Evolutionary conservation across 768 basidiomycete genomes (phyloP).

Genomic region (Mycena floridula): DNA sequence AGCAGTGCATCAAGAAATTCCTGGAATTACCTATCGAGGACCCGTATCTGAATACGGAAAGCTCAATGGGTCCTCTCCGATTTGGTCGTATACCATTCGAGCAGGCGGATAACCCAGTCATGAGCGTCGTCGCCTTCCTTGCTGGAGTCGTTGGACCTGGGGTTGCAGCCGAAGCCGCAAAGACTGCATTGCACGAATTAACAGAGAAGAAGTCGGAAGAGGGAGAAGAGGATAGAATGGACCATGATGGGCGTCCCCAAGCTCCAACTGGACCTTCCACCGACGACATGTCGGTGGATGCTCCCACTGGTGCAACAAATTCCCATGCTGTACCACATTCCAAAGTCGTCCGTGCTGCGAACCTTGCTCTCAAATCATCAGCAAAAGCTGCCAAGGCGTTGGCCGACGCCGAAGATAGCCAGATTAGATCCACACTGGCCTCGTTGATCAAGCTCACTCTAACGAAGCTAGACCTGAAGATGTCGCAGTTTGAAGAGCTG

Average conservation of each 20-base stretch:
- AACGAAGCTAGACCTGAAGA: constrained; percentile 92
- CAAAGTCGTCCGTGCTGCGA: constrained; percentile 75
- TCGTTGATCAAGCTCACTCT: constrained; percentile 78
- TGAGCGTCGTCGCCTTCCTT: constrained; percentile 97
- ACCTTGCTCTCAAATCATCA: constrained; percentile 84
- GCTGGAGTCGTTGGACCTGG: constrained; percentile 88
- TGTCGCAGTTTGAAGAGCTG: constrained; percentile 90
- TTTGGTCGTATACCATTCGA: constrained; percentile 85
- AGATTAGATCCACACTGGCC: constrained; percentile 74
- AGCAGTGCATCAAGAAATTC: constrained; percentile 95
- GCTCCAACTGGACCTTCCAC: too few relatives aligned
- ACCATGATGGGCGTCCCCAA: constrained; percentile 33
- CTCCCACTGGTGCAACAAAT: not conserved
- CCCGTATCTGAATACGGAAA: constrained; percentile 76
- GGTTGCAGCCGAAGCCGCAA: constrained; percentile 91
- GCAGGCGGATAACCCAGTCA: constrained; percentile 94
- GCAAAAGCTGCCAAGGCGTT: constrained; percentile 78
- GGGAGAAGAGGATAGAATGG: constrained; percentile 35
- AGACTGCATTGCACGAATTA: constrained; percentile 79
- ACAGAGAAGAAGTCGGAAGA: constrained; percentile 43
- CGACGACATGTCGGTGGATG: not conserved
- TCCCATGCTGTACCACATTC: constrained; percentile 52
- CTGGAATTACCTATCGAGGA: constrained; percentile 96
- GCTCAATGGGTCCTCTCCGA: constrained; percentile 66
- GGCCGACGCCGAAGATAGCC: constrained; percentile 75